These are phyloP conservation scores for Hymenoscyphus scutula DNA, from an alignment of 2,329 filamentous ascomycete species.

Conservation along the genomic window DNA sequence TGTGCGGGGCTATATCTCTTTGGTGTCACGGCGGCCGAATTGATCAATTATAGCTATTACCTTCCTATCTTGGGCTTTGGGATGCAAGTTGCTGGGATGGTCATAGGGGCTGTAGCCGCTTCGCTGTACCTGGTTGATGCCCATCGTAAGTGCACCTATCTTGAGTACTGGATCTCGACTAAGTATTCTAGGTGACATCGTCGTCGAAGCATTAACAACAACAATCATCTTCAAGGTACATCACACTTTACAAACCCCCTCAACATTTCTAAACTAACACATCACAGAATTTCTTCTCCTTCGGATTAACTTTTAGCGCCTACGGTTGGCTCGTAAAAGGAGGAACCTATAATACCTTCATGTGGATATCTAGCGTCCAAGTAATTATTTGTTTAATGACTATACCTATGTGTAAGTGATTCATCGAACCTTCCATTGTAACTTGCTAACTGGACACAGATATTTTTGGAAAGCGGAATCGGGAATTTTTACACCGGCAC, in stretches of 20 bases:
- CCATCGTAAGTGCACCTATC: constrained; percentile 60
- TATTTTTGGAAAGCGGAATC: constrained; percentile 73
- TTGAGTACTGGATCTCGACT: constrained; percentile 3
- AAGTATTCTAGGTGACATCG: constrained; percentile 61
- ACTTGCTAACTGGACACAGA: constrained; percentile 46
- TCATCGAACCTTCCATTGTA: neutral
- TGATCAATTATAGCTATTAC: constrained; percentile 65
- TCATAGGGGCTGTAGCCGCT: constrained; percentile 76
- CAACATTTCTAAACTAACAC: constrained; percentile 8
- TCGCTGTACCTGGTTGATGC: constrained; percentile 85
- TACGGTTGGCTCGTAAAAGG: constrained; percentile 76
- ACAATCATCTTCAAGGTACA: constrained; percentile 76
- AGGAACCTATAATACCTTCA: constrained; percentile 62
- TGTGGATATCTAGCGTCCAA: constrained; percentile 72
- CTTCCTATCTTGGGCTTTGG: constrained; percentile 76
- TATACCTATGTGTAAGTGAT: constrained; percentile 71
- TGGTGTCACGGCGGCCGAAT: constrained; percentile 66
- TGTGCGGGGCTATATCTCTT: constrained; percentile 82
- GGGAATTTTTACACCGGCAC: constrained; percentile 72
- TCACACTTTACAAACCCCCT: neutral
- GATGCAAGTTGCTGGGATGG: constrained; percentile 85
- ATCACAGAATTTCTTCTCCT: constrained; percentile 74
- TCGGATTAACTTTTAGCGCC: constrained; percentile 77
- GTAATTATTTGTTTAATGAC: constrained; percentile 71
- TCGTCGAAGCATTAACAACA: constrained; percentile 85